Conservation (phyloP, 2,329 filamentous ascomycete genomes). For the Talaromyces amestolkiae region DNA sequence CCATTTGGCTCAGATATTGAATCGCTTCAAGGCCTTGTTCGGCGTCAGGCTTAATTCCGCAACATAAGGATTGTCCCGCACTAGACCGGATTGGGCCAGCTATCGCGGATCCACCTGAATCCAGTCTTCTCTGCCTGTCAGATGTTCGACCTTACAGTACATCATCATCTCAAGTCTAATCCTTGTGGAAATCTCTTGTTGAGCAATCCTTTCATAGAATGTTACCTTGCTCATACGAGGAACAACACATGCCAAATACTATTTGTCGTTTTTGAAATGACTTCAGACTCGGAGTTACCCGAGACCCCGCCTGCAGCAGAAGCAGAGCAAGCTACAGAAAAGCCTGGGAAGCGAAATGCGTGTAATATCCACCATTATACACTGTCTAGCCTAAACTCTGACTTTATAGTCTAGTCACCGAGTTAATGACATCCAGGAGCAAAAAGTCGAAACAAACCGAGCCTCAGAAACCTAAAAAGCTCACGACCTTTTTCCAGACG, state of each 20-base stretch:
- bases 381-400: neutral
- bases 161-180: neutral
- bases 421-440: constrained; percentile 54
- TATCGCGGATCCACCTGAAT: neutral
- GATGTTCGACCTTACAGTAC: neutral
- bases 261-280: neutral
- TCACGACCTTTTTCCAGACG: constrained; percentile 40
- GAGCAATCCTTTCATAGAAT: neutral
- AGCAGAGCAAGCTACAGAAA: constrained; percentile 14
- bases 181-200: neutral
- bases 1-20: constrained; percentile 2
- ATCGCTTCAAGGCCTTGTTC: neutral
- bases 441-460: constrained; percentile 36
- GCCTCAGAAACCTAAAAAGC: constrained; percentile 22
- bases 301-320: constrained; percentile 9
- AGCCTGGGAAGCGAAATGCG: constrained; percentile 36
- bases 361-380: constrained; percentile 27
- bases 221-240: neutral
- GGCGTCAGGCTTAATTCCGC: neutral
- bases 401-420: constrained; percentile 43
- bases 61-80: constrained; percentile 28
- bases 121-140: neutral
- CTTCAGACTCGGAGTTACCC: constrained; percentile 19
- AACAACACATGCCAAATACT: neutral
- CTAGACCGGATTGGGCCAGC: constrained; percentile 28